A percentile compares a stretch with the other conserved stretches of the same genome.
These are phyloP conservation scores for Umbelopsis ramanniana DNA, from an alignment of 192 early-diverging fungal species.

Conservation along the genomic window DNA sequence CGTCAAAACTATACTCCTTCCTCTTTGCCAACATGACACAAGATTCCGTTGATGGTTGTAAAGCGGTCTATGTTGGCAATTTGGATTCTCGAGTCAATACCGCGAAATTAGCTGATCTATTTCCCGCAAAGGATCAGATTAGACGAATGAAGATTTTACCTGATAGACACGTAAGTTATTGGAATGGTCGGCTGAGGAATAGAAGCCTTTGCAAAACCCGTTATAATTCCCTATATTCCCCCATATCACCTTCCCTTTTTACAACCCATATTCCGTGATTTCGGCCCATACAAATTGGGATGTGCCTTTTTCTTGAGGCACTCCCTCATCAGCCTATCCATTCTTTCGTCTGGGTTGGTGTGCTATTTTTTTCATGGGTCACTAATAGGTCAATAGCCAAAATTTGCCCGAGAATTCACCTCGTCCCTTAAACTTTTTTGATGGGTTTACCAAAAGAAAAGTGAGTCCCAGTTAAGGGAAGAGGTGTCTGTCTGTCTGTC, in stretches of 20 bases:
- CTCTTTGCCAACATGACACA: constrained; percentile 22
- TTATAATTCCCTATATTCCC: background rate
- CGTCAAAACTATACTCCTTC: constrained; percentile 7
- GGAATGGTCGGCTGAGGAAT: background rate
- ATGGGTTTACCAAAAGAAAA: background rate
- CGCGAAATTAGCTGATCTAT: constrained; percentile 66
- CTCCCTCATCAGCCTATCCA: background rate
- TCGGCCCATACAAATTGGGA: constrained; percentile 7
- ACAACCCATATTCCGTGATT: background rate
- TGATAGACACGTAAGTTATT: constrained; percentile 70
- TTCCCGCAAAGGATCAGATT: constrained; percentile 61
- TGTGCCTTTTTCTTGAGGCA: background rate
- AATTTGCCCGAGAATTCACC: background rate
- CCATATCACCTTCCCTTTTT: background rate
- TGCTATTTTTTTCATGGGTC: background rate
- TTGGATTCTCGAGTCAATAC: constrained; percentile 80
- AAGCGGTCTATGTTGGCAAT: constrained; percentile 80
- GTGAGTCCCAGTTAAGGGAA: background rate
- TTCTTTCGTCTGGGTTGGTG: constrained; percentile 12
- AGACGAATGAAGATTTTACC: constrained; percentile 77
- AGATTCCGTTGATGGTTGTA: constrained; percentile 28
- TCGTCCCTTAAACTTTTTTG: background rate
- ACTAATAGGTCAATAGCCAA: background rate
- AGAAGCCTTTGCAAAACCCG: background rate
- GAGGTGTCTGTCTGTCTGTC: constrained; percentile 1